Base-by-base conservation (phyloP, 768 basidiomycete genomes). In the Hydnum rufescens region DNA sequence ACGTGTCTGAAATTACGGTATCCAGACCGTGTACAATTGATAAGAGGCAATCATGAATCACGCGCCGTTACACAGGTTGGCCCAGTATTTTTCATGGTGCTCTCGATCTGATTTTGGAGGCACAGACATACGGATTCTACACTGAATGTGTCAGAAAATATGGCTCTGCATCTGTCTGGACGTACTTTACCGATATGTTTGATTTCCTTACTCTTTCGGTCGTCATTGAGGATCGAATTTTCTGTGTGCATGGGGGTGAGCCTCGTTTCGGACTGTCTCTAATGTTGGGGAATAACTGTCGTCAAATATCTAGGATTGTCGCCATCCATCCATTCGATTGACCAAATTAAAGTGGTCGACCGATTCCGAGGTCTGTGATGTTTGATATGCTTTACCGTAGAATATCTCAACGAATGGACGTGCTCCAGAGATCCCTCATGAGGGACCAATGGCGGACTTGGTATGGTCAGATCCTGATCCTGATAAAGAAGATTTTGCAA, bases 161-260 rank as follows among this genome's bases (percentile, higher is more conserved):
- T 60, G 92, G 90, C 52, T 82, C 86, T 2, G 80, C 90, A 30
- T 82, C 84, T 60, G 93, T 96, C 31, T 99, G 95, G 95, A 90
- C 88, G 26, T 96, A 97, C 66, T 97, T 99, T 62, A 99, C 95
- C 55, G 95, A 99, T 68, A 95, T 99, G 93, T 99, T 99, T 66
- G 95, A 99, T 70, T 99, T 90, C 70, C 68, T 99, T 59, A 97
- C 95, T 6, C 71, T 99, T 53, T 90, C 87, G 31, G 92, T 93
- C 53, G 95, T 99, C 56, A 96, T 99, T 60, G 95, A 99, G 68
- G 90, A 99, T 70, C 81, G 80, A 61, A 96, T 99, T 73, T 96
- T 99, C 65, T 99, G 95, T 60, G 93, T 99, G 5, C 95, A 99
- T 59, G 95, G 95, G 60, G 93, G 93, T 88, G 59, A 3, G 39